A percentile compares a stretch with the other conserved stretches of the same genome.
Evolutionary conservation across 129 eudicot species (phyloP).

Genomic region (Helichrysum umbraculigerum): DNA sequence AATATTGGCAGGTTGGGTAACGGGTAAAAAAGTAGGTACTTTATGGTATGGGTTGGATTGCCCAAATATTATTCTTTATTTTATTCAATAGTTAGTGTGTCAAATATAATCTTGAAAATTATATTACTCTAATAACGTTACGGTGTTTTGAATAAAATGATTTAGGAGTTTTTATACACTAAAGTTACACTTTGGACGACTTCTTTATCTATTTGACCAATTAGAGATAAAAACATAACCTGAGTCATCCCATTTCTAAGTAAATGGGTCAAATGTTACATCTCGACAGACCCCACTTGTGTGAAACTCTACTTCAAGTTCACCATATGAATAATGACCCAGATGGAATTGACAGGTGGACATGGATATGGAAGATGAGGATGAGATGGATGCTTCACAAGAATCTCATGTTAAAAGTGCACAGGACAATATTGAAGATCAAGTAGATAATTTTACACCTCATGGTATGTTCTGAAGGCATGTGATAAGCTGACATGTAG

Average conservation of each 20-base stretch:
- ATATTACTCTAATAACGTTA: too few relatives aligned
- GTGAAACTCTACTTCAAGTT: too few relatives aligned
- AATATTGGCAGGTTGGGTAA: not conserved
- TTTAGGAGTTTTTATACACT: not conserved
- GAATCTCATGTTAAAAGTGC: conserved; percentile 36
- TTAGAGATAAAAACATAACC: too few relatives aligned
- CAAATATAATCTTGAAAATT: not conserved
- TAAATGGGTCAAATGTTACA: not conserved
- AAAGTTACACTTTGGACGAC: not conserved
- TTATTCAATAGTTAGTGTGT: not conserved
- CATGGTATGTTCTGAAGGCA: conserved; percentile 45
- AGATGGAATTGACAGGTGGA: conserved; percentile 63
- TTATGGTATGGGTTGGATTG: too few relatives aligned
- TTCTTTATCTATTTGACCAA: too few relatives aligned
- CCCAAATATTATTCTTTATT: too few relatives aligned
- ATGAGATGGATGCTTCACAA: conserved; percentile 38
- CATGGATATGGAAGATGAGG: conserved; percentile 95
- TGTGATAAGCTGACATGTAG: not conserved
- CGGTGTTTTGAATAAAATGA: not conserved
- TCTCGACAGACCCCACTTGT: not conserved
- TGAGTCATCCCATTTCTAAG: too few relatives aligned
- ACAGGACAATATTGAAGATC: conserved; percentile 35
- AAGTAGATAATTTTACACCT: conserved; percentile 27
- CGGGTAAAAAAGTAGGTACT: not conserved
- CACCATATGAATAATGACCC: conserved; percentile 11